Percentiles rank a stretch among this genome's conserved stretches.
Evolutionary conservation across 2,329 filamentous ascomycete genomes (phyloP).

Genomic region (Macrophomina pseudophaseolina): DNA sequence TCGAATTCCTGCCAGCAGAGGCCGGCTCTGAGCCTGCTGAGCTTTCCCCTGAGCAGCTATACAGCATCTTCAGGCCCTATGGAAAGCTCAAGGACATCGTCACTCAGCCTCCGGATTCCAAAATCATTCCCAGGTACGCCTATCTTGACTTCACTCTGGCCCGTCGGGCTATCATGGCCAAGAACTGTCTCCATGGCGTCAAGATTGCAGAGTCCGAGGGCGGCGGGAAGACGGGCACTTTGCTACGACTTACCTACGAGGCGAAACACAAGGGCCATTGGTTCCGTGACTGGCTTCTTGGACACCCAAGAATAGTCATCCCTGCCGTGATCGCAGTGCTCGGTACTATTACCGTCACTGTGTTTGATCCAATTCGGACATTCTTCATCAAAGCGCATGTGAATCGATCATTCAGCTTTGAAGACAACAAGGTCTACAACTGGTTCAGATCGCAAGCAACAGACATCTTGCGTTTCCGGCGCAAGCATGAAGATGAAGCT

Average conservation of each 20-base stretch:
- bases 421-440: conserved; percentile 73
- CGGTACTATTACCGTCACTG: conserved; percentile 79
- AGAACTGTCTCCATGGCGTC: conserved; percentile 90
- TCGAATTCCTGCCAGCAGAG: conserved; percentile 80
- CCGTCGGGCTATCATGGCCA: conserved; percentile 82
- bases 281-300: conserved; percentile 85
- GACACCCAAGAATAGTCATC: conserved; percentile 85
- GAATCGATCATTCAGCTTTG: conserved; percentile 74
- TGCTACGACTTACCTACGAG: conserved; percentile 83
- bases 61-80: conserved; percentile 85
- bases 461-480: conserved; percentile 66
- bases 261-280: conserved; percentile 76
- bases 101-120: conserved; percentile 83
- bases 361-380: conserved; percentile 93
- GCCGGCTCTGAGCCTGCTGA: conserved; percentile 76
- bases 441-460: conserved; percentile 80
- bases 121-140: conserved; percentile 79
- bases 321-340: conserved; percentile 80
- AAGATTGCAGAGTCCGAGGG: conserved; percentile 69
- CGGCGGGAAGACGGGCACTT: conserved; percentile 76
- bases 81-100: conserved; percentile 89
- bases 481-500: conserved; percentile 65
- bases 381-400: conserved; percentile 92
- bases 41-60: conserved; percentile 83
- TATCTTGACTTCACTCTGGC: conserved; percentile 76